Conservation (phyloP, 352 stramenopile species). For the Globisporangium spinosum region DNA sequence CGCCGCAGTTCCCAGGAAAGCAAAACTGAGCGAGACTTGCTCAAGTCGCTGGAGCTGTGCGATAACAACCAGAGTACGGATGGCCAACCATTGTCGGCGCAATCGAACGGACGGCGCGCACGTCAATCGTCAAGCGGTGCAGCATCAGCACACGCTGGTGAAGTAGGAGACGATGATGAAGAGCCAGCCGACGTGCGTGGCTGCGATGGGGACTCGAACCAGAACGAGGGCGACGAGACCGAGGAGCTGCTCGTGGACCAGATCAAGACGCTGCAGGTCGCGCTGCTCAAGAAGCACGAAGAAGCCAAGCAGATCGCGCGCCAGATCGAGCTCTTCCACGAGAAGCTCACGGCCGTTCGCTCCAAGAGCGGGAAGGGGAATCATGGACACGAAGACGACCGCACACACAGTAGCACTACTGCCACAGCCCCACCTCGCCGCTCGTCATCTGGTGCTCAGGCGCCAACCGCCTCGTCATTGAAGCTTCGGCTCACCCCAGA, state of each 20-base stretch:
- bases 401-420: conserved; percentile 1
- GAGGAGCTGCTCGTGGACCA: conserved; percentile 60
- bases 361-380: conserved; percentile 12
- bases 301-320: conserved; percentile 66
- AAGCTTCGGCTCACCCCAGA: conserved; percentile 57
- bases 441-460: neutral
- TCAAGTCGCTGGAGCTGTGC: conserved; percentile 1
- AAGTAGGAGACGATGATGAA: conserved; percentile 14
- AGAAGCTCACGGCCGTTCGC: conserved; percentile 46
- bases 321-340: conserved; percentile 47
- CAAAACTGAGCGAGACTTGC: conserved; percentile 11
- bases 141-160: neutral
- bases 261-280: conserved; percentile 64
- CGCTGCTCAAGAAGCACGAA: conserved; percentile 73
- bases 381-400: conserved; percentile 1
- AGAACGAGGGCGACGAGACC: conserved; percentile 55
- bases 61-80: conserved; percentile 23
- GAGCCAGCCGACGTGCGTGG: conserved; percentile 17
- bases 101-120: conserved; percentile 1
- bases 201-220: conserved; percentile 43
- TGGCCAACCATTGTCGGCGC: neutral
- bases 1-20: conserved; percentile 16
- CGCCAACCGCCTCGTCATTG: conserved; percentile 17
- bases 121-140: neutral
- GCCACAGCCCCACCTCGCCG: conserved; percentile 10